These are phyloP conservation scores for Cutaneotrichosporon sp. DNA, from an alignment of 1,284 basidiomycete species.

Conservation along the genomic window DNA sequence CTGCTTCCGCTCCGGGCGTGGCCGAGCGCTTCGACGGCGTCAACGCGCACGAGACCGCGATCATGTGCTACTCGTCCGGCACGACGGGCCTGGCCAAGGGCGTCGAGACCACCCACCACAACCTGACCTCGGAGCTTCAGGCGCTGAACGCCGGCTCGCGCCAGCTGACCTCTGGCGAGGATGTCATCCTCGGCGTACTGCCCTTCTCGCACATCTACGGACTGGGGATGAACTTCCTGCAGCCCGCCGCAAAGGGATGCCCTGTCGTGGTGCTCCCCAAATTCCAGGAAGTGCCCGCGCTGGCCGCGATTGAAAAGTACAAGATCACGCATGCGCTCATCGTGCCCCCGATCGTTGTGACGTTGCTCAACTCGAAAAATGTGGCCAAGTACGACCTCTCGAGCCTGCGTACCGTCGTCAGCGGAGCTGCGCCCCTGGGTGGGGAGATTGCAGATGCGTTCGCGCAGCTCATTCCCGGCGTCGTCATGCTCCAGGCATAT, in stretches of 20 bases:
- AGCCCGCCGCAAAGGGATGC: slow-evolving; percentile 58
- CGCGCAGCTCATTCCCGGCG: slow-evolving; percentile 20
- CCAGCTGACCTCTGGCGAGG: slow-evolving; percentile 3
- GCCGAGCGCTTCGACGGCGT: slow-evolving; percentile 8
- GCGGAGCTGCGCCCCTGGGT: slow-evolving; percentile 78
- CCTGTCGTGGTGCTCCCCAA: slow-evolving; percentile 64
- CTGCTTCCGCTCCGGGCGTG: background rate
- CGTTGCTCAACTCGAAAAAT: slow-evolving; percentile 51
- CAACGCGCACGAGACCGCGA: slow-evolving; percentile 5
- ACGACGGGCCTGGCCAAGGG: slow-evolving; percentile 52
- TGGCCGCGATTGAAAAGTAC: slow-evolving; percentile 65
- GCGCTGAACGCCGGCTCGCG: slow-evolving; percentile 7
- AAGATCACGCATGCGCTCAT: slow-evolving; percentile 60
- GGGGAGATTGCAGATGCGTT: slow-evolving; percentile 34
- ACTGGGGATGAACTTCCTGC: slow-evolving; percentile 52
- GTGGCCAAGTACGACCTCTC: slow-evolving; percentile 66
- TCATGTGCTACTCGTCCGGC: slow-evolving; percentile 64
- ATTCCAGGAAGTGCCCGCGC: slow-evolving; percentile 57
- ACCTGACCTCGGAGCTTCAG: slow-evolving; percentile 51
- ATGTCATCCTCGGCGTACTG: slow-evolving; percentile 16
- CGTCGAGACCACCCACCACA: slow-evolving; percentile 44
- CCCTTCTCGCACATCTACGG: slow-evolving; percentile 21
- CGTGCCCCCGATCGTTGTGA: slow-evolving; percentile 78
- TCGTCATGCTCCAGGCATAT: slow-evolving; percentile 43
- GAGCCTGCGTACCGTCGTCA: slow-evolving; percentile 60